Evolutionary conservation across 192 early-diverging fungal genomes (phyloP).

Genomic region (Rhizophagus sp.): DNA sequence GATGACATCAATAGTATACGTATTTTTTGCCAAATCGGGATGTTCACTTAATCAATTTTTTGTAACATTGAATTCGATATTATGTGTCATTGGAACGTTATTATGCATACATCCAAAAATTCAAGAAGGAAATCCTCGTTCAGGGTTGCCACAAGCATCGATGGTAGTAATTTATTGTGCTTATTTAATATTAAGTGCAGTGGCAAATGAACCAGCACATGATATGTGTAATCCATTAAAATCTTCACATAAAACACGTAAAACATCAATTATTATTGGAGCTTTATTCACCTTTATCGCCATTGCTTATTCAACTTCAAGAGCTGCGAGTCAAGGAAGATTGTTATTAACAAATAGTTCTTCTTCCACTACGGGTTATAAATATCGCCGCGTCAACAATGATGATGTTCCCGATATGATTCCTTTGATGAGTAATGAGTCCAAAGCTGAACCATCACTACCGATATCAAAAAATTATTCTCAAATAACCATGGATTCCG

Average conservation of each 20-base stretch:
- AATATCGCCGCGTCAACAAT: neutral
- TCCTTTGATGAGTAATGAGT: constrained; percentile 52
- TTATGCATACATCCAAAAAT: constrained; percentile 76
- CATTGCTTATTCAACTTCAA: constrained; percentile 89
- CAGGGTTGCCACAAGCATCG: constrained; percentile 90
- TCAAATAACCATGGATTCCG: constrained; percentile 42
- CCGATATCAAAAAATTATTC: constrained; percentile 35
- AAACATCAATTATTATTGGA: constrained; percentile 81
- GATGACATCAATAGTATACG: constrained; percentile 82
- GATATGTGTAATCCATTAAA: constrained; percentile 81
- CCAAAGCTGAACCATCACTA: constrained; percentile 4
- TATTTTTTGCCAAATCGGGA: constrained; percentile 72
- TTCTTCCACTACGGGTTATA: constrained; percentile 14
- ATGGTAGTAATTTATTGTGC: constrained; percentile 94
- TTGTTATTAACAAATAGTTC: constrained; percentile 61
- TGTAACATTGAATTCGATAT: constrained; percentile 84
- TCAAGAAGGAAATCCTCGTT: constrained; percentile 87
- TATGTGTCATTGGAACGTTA: constrained; percentile 67
- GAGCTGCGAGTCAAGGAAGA: constrained; percentile 82
- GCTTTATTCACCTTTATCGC: constrained; percentile 93
- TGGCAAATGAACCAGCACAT: constrained; percentile 73
- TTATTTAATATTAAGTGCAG: constrained; percentile 84
- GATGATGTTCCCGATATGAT: neutral
- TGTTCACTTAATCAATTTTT: constrained; percentile 95
- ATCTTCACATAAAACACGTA: constrained; percentile 68